These are phyloP conservation scores for Domatiomyces globalis DNA, from an alignment of 2,329 filamentous ascomycete genomes.

Conservation along the genomic window DNA sequence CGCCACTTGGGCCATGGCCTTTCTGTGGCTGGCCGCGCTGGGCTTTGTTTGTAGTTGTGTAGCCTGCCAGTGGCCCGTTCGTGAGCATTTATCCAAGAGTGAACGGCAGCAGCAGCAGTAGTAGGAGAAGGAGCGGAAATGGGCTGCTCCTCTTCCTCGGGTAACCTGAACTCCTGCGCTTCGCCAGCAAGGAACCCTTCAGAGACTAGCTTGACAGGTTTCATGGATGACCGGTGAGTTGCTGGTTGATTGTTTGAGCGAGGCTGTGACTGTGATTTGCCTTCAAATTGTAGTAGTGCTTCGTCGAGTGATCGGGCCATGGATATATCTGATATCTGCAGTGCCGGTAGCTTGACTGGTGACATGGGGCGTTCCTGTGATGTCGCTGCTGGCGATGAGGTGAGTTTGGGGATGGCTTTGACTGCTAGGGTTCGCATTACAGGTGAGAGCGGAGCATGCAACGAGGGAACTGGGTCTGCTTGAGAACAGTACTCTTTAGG, in stretches of 20 bases:
- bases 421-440: background rate
- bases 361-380: no score
- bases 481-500: background rate
- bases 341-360: background rate
- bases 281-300: background rate
- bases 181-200: slow-evolving; percentile 16
- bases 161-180: slow-evolving; percentile 10
- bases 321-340: background rate
- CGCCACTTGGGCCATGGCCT: background rate
- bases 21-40: background rate
- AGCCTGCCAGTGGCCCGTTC: background rate
- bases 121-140: background rate
- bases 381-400: no score
- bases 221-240: background rate
- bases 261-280: background rate
- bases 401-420: background rate
- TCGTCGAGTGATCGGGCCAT: background rate
- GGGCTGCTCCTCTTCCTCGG: background rate
- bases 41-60: background rate
- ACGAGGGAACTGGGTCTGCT: background rate
- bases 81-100: background rate
- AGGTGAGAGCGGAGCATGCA: background rate
- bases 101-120: background rate
- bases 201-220: background rate
- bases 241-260: background rate